phyloP scores from a whole-genome alignment of 257 asterid species.

The Fraxinus excelsior region DNA sequence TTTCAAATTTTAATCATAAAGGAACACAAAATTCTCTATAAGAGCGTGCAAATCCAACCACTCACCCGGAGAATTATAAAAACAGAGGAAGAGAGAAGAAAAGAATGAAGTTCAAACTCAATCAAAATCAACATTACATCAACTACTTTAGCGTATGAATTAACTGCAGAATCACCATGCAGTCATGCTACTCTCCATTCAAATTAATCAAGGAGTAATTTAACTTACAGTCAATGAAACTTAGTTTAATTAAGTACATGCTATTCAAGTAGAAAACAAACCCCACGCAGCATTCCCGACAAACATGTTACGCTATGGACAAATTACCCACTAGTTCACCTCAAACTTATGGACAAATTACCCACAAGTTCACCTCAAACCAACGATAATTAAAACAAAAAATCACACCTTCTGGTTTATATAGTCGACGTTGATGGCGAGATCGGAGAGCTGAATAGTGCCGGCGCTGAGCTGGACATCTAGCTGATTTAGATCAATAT shows the following conservation, averaged over 20 bases:
- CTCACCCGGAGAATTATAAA: neutral
- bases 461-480: constrained; percentile 99
- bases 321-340: no score
- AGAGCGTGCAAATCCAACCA: neutral
- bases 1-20: neutral
- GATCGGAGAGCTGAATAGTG: constrained; percentile 89
- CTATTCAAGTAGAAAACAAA: constrained; percentile 10
- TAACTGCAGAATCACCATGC: constrained; percentile 13
- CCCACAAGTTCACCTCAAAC: neutral
- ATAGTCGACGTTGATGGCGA: constrained; percentile 88
- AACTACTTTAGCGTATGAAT: constrained; percentile 13
- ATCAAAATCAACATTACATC: neutral
- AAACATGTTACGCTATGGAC: neutral
- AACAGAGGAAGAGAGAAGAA: neutral
- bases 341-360: neutral
- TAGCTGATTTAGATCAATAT: constrained; percentile 94
- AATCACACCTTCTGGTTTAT: constrained; percentile 78
- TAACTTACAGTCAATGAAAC: constrained; percentile 15
- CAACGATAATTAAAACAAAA: neutral
- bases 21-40: neutral
- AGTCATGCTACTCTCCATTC: neutral
- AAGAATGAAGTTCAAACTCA: neutral
- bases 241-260: constrained; percentile 2
- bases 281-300: neutral
- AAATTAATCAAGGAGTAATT: constrained; percentile 12